Percentiles rank a stretch among this genome's conserved stretches.
These are phyloP conservation scores for Debaryomyces sp. DNA, from an alignment of 1,139 yeast genomes.

Conservation along the genomic window DNA sequence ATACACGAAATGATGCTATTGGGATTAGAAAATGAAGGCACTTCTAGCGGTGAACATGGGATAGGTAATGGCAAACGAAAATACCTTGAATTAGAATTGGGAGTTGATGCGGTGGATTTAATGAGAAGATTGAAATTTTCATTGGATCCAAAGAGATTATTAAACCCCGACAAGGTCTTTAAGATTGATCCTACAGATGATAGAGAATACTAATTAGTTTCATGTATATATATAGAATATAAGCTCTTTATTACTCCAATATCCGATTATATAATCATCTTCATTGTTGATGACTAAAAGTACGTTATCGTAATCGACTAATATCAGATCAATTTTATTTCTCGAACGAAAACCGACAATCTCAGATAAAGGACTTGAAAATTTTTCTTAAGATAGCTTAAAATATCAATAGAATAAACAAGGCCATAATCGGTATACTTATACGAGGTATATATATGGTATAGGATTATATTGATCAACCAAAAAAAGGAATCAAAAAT, in stretches of 20 bases:
- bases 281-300: constrained; percentile 1
- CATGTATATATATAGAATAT: neutral
- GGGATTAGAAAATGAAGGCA: constrained; percentile 55
- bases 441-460: neutral
- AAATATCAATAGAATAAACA: neutral
- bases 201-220: constrained; percentile 17
- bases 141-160: constrained; percentile 55
- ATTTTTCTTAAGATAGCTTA: neutral
- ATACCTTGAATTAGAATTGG: constrained; percentile 51
- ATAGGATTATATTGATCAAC: neutral
- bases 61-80: constrained; percentile 60
- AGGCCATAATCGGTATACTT: neutral
- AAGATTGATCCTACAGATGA: constrained; percentile 57
- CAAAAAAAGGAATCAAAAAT: neutral
- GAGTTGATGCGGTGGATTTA: constrained; percentile 50
- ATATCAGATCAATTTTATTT: constrained; percentile 1
- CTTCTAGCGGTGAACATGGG: constrained; percentile 69
- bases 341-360: constrained; percentile 3
- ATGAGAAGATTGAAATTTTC: constrained; percentile 60
- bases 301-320: constrained; percentile 5
- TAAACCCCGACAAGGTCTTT: constrained; percentile 64
- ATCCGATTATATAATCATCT: neutral
- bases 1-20: constrained; percentile 41
- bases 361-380: constrained; percentile 1
- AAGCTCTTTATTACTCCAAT: neutral